Evolutionary conservation across 441 rosid species (phyloP).

Genomic region (Melastoma candidum): DNA sequence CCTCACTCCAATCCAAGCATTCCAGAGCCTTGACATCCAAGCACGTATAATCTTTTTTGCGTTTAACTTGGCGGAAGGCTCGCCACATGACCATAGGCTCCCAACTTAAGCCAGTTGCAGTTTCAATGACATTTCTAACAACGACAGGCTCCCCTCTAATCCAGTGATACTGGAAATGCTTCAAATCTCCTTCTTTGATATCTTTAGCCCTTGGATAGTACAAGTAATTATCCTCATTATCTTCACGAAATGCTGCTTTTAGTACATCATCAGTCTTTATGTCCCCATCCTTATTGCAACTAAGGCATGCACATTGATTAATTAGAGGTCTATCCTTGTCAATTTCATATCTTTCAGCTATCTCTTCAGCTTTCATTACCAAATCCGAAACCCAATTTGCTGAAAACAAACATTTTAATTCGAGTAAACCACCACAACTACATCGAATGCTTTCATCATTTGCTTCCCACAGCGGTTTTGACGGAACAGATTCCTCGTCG

Average conservation of each 20-base stretch:
- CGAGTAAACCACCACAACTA: conserved; percentile 48
- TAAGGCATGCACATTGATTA: conserved; percentile 10
- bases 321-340: background rate
- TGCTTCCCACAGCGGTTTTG: conserved; percentile 42
- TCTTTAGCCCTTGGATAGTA: conserved; percentile 18
- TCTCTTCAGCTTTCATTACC: conserved; percentile 39
- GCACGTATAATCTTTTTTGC: conserved; percentile 8
- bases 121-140: conserved; percentile 15
- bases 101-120: conserved; percentile 22
- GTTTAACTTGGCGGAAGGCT: conserved; percentile 12
- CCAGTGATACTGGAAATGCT: conserved; percentile 22
- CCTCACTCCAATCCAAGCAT: conserved; percentile 78
- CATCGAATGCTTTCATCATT: conserved; percentile 53
- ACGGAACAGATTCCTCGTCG: conserved; percentile 9
- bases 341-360: conserved; percentile 7
- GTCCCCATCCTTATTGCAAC: conserved; percentile 11
- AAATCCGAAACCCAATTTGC: conserved; percentile 38
- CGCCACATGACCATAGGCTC: conserved; percentile 28
- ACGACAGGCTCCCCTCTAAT: conserved; percentile 21
- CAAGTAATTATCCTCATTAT: conserved; percentile 17
- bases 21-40: conserved; percentile 50
- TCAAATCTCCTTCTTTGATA: conserved; percentile 9
- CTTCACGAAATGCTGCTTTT: conserved; percentile 19
- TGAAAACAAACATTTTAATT: conserved; percentile 38
- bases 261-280: conserved; percentile 1